phyloP scores from a whole-genome alignment of 2,329 filamentous ascomycete species.

The Colletotrichum lindemuthianum region DNA sequence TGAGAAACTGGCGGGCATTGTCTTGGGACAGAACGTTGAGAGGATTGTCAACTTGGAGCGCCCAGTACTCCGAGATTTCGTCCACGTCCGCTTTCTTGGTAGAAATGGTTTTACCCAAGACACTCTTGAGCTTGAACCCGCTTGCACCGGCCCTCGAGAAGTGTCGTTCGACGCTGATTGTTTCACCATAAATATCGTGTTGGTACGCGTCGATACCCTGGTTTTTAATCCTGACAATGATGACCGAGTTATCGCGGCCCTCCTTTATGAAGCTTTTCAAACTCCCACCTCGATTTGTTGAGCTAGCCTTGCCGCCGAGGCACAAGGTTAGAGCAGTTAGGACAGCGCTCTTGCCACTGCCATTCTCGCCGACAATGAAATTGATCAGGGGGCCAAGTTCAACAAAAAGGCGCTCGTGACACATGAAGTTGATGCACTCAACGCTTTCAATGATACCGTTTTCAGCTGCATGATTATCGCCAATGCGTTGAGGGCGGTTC shows the following conservation, averaged over 20 bases:
- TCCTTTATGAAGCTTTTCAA: slow-evolving; percentile 93
- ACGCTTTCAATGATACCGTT: slow-evolving; percentile 90
- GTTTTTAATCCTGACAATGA: slow-evolving; percentile 92
- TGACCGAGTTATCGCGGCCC: slow-evolving; percentile 78
- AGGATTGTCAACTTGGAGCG: slow-evolving; percentile 94
- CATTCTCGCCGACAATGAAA: slow-evolving; percentile 97
- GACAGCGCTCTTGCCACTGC: slow-evolving; percentile 96
- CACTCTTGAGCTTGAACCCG: slow-evolving; percentile 87
- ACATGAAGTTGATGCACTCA: slow-evolving; percentile 95
- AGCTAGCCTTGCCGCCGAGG: slow-evolving; percentile 91
- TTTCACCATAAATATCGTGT: slow-evolving; percentile 81
- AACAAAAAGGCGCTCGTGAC: slow-evolving; percentile 83
- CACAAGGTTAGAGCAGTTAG: slow-evolving; percentile 93
- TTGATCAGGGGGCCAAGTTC: slow-evolving; percentile 95
- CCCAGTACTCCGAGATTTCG: slow-evolving; percentile 92
- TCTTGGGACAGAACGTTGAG: slow-evolving; percentile 97
- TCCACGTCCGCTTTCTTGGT: slow-evolving; percentile 88
- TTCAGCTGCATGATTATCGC: slow-evolving; percentile 80
- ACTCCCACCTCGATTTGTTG: slow-evolving; percentile 91
- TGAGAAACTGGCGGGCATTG: slow-evolving; percentile 92
- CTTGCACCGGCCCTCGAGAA: slow-evolving; percentile 81
- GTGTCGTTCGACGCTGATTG: slow-evolving; percentile 90
- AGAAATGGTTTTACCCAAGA: slow-evolving; percentile 75
- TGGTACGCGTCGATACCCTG: slow-evolving; percentile 86
- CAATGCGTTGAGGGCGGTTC: slow-evolving; percentile 58